Evolutionary conservation across 192 early-diverging fungal genomes (phyloP), one percentile per base, ranked within the genome.

Genomic region (Rhizophagus clarus): DNA sequence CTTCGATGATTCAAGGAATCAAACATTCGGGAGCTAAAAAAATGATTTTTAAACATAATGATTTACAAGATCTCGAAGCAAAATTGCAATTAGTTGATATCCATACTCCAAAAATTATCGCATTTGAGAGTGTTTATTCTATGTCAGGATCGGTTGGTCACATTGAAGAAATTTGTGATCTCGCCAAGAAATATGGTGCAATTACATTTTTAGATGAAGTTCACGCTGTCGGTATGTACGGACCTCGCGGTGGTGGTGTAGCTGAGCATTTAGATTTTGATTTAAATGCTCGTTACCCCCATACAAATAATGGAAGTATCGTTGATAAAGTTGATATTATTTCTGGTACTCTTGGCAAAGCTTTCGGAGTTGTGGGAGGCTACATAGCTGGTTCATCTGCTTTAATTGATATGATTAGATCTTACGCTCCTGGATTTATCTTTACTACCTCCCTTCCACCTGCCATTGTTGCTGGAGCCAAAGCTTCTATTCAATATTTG

Each of bases 141-240:
- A 98, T 98, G 97, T 96, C 92, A 29, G 97, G 97, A 73, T 94
- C 95, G 10, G 93, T 98, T 42, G 96, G 96, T 20, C 95, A 93
- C 77, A 97, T 97, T 81, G 91, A 94, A 61, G 93, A 95, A 67
- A 97, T 98, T 80, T 93, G 91, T 79, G 88, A 89, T 49, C 85
- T 98, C 51, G 96, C 97, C 72, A 93, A 93, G 60, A 96, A 97
- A 87, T 98, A 98, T 86, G 95, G 95, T 67, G 97, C 97, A 64
- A 94, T 98, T 79, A 98, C 97, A 32, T 98, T 97, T 88, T 85
- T 97, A 61, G 97, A 98, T 81, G 96, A 98, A 84, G 97, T 98
- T 40, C 97, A 98, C 79, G 96, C 97, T n/a, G 97, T 98, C n/a
- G 97, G 97, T 77, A 97, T 98, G 96, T 98, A 98, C 82, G 97